phyloP scores from a whole-genome alignment of 202 grass and related monocot genomes.

The Elaeis oleifera region DNA sequence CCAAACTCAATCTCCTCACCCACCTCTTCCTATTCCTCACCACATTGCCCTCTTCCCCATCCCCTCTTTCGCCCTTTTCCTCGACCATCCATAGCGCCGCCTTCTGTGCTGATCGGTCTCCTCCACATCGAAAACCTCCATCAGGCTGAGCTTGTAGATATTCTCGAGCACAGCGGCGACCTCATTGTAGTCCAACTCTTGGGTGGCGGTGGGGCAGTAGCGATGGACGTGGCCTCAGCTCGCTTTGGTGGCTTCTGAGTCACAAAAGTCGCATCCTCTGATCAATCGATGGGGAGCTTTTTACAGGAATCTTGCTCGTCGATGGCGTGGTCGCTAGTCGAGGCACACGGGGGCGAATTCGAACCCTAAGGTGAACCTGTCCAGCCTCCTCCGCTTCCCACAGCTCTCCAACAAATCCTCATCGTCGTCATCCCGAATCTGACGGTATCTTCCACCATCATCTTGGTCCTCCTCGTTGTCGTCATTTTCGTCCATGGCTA shows the following conservation, averaged over 20 bases:
- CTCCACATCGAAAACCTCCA: constrained; percentile 29
- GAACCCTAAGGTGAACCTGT: constrained; percentile 4
- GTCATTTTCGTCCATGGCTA: background rate
- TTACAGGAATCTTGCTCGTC: background rate
- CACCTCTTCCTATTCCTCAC: constrained; percentile 48
- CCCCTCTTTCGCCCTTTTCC: constrained; percentile 25
- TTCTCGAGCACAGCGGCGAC: constrained; percentile 78
- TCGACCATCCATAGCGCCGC: constrained; percentile 23
- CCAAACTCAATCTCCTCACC: constrained; percentile 47
- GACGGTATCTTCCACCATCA: background rate
- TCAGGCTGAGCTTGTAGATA: constrained; percentile 84
- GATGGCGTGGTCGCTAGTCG: background rate
- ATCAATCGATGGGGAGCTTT: background rate
- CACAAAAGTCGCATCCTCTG: background rate
- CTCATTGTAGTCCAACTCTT: constrained; percentile 55
- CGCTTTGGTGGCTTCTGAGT: constrained; percentile 25
- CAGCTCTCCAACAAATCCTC: background rate
- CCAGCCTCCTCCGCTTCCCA: background rate
- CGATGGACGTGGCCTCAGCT: background rate
- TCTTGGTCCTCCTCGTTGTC: background rate
- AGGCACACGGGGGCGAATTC: background rate
- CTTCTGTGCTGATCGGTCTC: constrained; percentile 12
- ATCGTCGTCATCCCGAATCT: background rate
- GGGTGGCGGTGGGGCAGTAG: background rate
- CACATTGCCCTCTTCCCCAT: constrained; percentile 24